Percentiles rank a stretch among this genome's conserved stretches.
phyloP scores from a whole-genome alignment of 1,139 yeast species.

The Candida mesenterica region DNA sequence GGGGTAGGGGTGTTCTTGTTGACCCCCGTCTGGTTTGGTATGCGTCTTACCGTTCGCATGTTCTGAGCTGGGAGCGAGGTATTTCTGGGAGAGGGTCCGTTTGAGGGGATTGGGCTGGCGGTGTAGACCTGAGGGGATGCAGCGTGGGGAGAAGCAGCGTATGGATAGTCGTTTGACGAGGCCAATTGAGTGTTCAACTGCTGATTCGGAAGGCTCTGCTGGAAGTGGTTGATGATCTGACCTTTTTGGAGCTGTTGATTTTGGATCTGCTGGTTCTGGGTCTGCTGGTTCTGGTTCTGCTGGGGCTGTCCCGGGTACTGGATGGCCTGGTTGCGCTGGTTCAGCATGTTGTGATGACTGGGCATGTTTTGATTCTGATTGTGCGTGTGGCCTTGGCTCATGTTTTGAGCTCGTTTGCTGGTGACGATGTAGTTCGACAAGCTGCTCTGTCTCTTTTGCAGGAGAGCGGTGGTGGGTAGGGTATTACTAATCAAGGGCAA shows the following conservation, averaged over 20 bases:
- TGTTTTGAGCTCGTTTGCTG: slow-evolving; percentile 25
- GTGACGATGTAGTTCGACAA: slow-evolving; percentile 36
- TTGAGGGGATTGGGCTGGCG: neutral
- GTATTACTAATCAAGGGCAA: too few relatives aligned
- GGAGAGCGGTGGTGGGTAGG: neutral
- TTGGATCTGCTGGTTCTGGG: slow-evolving; percentile 1
- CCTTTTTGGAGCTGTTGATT: slow-evolving; percentile 2
- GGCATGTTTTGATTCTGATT: slow-evolving; percentile 5
- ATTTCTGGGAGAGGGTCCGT: slow-evolving; percentile 7
- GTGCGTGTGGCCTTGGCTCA: slow-evolving; percentile 22
- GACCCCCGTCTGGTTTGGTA: neutral
- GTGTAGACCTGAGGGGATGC: neutral
- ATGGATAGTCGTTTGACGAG: neutral
- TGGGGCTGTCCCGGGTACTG: neutral
- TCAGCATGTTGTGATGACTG: neutral
- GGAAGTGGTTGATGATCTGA: neutral
- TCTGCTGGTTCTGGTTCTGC: slow-evolving; percentile 1
- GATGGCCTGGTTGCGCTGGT: slow-evolving; percentile 2
- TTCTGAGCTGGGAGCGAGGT: too few relatives aligned
- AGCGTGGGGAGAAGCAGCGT: neutral
- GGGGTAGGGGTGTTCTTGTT: slow-evolving; percentile 37
- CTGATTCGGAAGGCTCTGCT: neutral
- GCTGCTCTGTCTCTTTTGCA: slow-evolving; percentile 43
- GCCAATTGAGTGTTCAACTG: too few relatives aligned
- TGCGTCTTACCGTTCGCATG: too few relatives aligned